Evolutionary conservation across 495 filamentous ascomycete species (phyloP), one percentile per base, ranked within the genome.

Genomic region (Alectoria sarmentosa): DNA sequence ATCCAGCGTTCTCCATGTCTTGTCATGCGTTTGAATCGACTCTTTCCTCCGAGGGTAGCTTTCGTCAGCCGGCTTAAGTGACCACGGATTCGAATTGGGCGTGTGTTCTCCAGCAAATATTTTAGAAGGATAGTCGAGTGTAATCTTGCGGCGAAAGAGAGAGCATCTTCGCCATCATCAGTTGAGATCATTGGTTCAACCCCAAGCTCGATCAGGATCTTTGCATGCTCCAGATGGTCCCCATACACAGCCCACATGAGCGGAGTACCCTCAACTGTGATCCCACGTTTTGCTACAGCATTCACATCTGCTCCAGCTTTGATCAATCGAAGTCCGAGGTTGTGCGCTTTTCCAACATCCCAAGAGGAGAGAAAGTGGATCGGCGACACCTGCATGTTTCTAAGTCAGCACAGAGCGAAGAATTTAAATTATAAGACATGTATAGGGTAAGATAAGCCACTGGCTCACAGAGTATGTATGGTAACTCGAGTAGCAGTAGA

Each of bases 221-320:
- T 34, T 19, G 70, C 69, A 62, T 69, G 70, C 26, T 67, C 49
- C 4, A 64, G 6, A 52, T 68, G 67, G 56, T 69, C 65, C 46
- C 65, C 69, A 37, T 66, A 69, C 3, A 72, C 67, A 15, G 67
- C 61, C 70, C 69, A 72, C 61, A 75, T 66, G 7, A 76, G 57
- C 15, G 72, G 66, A 10, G 71, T 71, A 21, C 68, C 74, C 3
- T 71, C 71, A 26, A 72, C 67, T 1, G 67, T 64, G 26, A 57
- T 23, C 11, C 72, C 73, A 14, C 64, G 67, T 49, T 69, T 56
- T 15, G 69, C 64, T 46, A 58, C 46, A 0, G 67, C 73, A 60
- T 74, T 72, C 32, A 73, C 61, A 56, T 75, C 66, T 8, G 64
- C 73, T 9, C 74, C 74, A 32, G 71, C 69, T 32, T 60, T n/a